Percentiles rank a stretch among this genome's conserved stretches.
These are phyloP conservation scores for Aristolochia californica DNA, from an alignment of 164 flowering plant genomes.

Conservation along the genomic window DNA sequence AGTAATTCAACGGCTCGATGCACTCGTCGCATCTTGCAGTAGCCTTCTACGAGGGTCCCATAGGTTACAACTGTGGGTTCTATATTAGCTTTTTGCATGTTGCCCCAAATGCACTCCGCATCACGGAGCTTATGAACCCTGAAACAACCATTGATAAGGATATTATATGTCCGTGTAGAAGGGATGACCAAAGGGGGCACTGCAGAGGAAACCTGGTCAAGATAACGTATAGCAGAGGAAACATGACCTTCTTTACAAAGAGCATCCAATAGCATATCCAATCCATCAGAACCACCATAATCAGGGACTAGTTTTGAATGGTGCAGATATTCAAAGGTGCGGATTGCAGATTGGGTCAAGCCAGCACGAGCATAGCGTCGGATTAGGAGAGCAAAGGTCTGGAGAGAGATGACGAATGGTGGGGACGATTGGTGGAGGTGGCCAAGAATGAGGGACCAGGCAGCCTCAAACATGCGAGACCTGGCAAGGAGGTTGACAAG, in stretches of 20 bases:
- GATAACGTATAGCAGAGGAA: slow-evolving; percentile 43
- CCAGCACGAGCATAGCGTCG: slow-evolving; percentile 67
- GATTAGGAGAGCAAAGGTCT: slow-evolving; percentile 41
- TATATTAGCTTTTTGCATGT: slow-evolving; percentile 46
- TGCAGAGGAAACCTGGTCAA: slow-evolving; percentile 15
- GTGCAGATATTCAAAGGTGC: slow-evolving; percentile 49
- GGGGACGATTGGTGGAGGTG: slow-evolving; percentile 5
- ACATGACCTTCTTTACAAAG: slow-evolving; percentile 76
- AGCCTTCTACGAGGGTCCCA: slow-evolving; percentile 80
- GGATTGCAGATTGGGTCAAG: slow-evolving; percentile 40
- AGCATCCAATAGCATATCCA: slow-evolving; percentile 57
- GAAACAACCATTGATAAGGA: slow-evolving; percentile 73
- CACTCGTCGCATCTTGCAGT: slow-evolving; percentile 52
- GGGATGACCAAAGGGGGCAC: slow-evolving; percentile 29
- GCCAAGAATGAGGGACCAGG: slow-evolving; percentile 50
- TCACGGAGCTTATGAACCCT: slow-evolving; percentile 45
- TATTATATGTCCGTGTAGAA: slow-evolving; percentile 43
- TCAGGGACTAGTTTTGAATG: not conserved
- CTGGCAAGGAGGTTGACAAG: slow-evolving; percentile 49
- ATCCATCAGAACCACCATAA: slow-evolving; percentile 18
- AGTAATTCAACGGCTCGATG: slow-evolving; percentile 62
- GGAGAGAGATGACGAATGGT: slow-evolving; percentile 7
- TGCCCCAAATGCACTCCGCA: slow-evolving; percentile 51
- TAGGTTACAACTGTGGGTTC: slow-evolving; percentile 47
- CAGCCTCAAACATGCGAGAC: slow-evolving; percentile 46